Base-by-base conservation (phyloP, 495 filamentous ascomycete species). In the Apiosordaria backusii region DNA sequence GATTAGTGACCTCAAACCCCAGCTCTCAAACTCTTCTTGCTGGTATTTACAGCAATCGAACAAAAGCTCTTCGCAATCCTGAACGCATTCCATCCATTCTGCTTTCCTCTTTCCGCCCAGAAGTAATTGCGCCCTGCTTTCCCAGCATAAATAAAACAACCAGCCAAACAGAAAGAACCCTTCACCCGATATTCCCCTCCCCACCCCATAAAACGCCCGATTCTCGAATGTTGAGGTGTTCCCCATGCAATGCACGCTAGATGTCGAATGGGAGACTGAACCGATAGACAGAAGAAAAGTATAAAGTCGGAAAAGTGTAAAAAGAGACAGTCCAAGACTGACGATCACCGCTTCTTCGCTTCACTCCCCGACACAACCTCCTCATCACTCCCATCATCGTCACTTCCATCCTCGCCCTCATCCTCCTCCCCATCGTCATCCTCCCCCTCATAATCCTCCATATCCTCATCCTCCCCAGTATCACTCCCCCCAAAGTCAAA, bases 401-500 rank as follows among this genome's bases (percentile, higher is more conserved):
- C 67, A 22, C 65, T 57, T 61, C 54, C 59, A 63, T 71, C 69
- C n/a, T 71, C 62, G 9, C 71, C 62, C 24, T 65, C 60, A 21
- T 75, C 70, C 3, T 65, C 75, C 16, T 80, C 78, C 3, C 81
- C 82, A 23, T 82, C 80, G 40, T 69, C 79, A 50, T 78, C 77
- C 3, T 79, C 82, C 7, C 81, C 75, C 18, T 78, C 80, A 19
- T 81, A 80, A 21, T 82, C 81, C 4, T 84, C 83, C 24, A 83
- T 81, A 26, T 86, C 82, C 24, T 82, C 86, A 1, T 82, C 80
- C 52, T 82, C 80, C 52, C 84, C 88, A 16, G 84, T 82, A 40
- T 86, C 84, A 57, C 84, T 92, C 66, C 89, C 90, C 0, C 90
- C 92, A 77, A 96, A 94, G 60, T 90, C 86, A 62, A 90, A 86